These are phyloP conservation scores for Pseudopithomyces maydicus DNA, from an alignment of 2,329 filamentous ascomycete species.

Conservation along the genomic window DNA sequence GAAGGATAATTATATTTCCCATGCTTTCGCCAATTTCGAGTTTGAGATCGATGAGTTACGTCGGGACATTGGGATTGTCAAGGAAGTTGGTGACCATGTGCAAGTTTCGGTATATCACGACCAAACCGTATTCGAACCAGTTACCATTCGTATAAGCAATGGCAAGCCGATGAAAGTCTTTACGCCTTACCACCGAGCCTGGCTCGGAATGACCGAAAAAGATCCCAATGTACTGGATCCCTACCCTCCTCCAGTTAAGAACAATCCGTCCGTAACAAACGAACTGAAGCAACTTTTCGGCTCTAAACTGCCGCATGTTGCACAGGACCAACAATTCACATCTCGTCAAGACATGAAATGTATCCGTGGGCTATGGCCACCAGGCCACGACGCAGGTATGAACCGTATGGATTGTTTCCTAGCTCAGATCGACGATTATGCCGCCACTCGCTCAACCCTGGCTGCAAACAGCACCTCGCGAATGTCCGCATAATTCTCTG, in stretches of 20 bases:
- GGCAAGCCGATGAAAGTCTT: conserved; percentile 59
- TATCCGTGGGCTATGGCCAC: conserved; percentile 52
- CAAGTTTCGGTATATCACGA: conserved; percentile 54
- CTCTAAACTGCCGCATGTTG: conserved; percentile 39
- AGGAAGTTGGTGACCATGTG: conserved; percentile 42
- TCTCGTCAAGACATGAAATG: conserved; percentile 46
- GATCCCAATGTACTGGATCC: conserved; percentile 52
- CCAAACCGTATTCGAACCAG: conserved; percentile 55
- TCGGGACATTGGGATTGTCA: conserved; percentile 52
- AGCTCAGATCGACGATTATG: conserved; percentile 49
- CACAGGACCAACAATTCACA: conserved; percentile 49
- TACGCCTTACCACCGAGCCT: conserved; percentile 56
- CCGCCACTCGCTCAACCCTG: conserved; percentile 49
- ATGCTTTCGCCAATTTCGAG: conserved; percentile 55
- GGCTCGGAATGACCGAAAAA: conserved; percentile 51
- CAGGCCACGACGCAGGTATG: conserved; percentile 50
- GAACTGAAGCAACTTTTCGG: conserved; percentile 40
- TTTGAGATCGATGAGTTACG: conserved; percentile 54
- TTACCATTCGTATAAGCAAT: conserved; percentile 46
- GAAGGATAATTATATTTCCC: conserved; percentile 50
- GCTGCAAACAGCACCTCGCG: conserved; percentile 49
- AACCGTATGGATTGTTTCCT: conserved; percentile 50
- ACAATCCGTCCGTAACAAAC: conserved; percentile 33
- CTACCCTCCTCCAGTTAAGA: conserved; percentile 48
- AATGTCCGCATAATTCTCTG: conserved; percentile 52